Evolutionary conservation across 768 basidiomycete species (phyloP), one percentile per base, ranked within the genome.

Genomic region (Russula emetica): DNA sequence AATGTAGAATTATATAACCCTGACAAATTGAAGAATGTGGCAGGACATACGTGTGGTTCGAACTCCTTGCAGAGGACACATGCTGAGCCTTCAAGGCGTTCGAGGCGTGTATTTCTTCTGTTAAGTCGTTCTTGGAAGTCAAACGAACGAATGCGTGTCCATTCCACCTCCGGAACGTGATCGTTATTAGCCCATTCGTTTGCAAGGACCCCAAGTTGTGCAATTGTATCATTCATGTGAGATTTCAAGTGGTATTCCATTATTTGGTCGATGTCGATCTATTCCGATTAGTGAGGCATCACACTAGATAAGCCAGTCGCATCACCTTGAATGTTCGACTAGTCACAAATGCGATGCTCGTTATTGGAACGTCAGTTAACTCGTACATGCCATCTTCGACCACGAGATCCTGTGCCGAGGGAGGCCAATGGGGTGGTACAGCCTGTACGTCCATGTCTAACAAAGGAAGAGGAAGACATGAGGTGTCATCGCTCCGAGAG

Each of bases 51-150:
- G 76, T 95, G 91, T 10, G 85, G 75, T 13, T 83, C 76, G 68
- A 98, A 94, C 36, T 88, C 76, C 2, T 77, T 75, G 69, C 93
- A 96, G 10, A 76, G 71, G 20, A 76, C 74, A 74, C 91, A 94
- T 4, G 70, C 73, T 50, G 75, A 77, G 5, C 60, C 76, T 16
- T 74, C 67, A 34, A 90, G 70, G 30, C 76, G 76, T 63, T 79
- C 73, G 2, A 76, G 72, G 6, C 87, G 71, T 13, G 74, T 75
- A 56, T 86, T 78, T 62, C 94, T 79, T 45, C 78, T 70, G 62
- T 83, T 82, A 57, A 98, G 71, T 24, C 80, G 76, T 67, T 98
- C 96, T 73, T 98, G 93, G 72, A 98, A 97, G 59, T 98, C 94
- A 9, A 99, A 75, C n/a, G 84, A 79, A 51, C 89, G 83, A 72